Conservation (phyloP, 805 yeast genomes). For the Kregervanrija pseudodelftensis region DNA sequence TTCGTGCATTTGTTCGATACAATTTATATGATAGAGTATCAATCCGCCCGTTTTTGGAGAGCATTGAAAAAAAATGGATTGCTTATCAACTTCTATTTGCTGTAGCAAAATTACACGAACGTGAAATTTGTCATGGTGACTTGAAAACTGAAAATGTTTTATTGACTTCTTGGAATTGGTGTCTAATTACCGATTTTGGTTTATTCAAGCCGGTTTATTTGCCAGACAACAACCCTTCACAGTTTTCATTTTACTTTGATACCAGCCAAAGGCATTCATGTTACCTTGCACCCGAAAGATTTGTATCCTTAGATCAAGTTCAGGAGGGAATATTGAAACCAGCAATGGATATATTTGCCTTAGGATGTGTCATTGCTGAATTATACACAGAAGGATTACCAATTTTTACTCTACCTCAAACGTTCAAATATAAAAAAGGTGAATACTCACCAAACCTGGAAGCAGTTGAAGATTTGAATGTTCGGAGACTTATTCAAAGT, state of each 20-base stretch:
- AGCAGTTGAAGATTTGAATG: conserved; percentile 41
- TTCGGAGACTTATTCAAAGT: conserved; percentile 48
- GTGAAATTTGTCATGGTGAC: conserved; percentile 76
- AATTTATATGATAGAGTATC: conserved; percentile 84
- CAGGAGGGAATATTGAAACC: conserved; percentile 34
- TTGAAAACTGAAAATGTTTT: conserved; percentile 84
- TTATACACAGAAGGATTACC: conserved; percentile 82
- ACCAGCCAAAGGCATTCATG: conserved; percentile 82
- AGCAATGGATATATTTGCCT: conserved; percentile 75
- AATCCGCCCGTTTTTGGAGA: conserved; percentile 79
- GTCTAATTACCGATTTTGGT: conserved; percentile 75
- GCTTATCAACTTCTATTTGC: conserved; percentile 71
- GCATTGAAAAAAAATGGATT: conserved; percentile 77
- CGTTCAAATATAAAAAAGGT: conserved; percentile 71
- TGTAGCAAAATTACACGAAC: conserved; percentile 54
- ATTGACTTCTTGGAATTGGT: conserved; percentile 87
- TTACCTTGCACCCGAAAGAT: conserved; percentile 92
- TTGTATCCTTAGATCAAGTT: conserved; percentile 30
- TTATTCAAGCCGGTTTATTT: conserved; percentile 74
- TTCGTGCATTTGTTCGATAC: conserved; percentile 72
- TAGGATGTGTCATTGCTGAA: conserved; percentile 89
- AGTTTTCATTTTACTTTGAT: conserved; percentile 87
- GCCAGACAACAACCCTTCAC: conserved; percentile 92
- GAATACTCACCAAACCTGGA: conserved; percentile 61
- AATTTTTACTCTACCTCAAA: conserved; percentile 76